Conservation (phyloP, 805 yeast genomes). For the Kluyveromyces dobzhanskii region DNA sequence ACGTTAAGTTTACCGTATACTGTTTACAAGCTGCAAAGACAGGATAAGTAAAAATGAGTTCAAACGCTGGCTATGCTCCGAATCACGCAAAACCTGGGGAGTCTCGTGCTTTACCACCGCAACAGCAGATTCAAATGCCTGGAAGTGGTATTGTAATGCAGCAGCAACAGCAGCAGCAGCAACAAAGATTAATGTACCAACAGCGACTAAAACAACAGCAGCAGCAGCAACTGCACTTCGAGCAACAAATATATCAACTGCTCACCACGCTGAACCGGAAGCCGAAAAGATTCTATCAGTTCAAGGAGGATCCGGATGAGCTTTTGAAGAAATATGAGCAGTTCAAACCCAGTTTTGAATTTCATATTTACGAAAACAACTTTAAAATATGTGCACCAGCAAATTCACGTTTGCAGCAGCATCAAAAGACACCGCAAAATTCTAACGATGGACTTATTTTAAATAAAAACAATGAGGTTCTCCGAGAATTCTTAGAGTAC, state of each 20-base stretch:
- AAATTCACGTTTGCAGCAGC: conserved; percentile 26
- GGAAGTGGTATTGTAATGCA: conserved; percentile 17
- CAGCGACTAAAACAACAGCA: conserved; percentile 30
- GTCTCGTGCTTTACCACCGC: conserved; percentile 6
- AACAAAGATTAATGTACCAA: conserved; percentile 28
- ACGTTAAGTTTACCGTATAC: no score
- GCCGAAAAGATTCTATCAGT: conserved; percentile 43
- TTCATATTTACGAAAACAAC: conserved; percentile 88
- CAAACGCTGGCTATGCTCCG: background rate
- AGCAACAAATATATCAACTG: conserved; percentile 33
- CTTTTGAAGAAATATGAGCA: conserved; percentile 69
- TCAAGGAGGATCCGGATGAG: conserved; percentile 64
- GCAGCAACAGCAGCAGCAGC: conserved; percentile 24
- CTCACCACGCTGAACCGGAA: conserved; percentile 28
- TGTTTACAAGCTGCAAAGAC: background rate
- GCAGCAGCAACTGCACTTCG: conserved; percentile 35
- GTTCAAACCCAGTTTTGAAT: conserved; percentile 72
- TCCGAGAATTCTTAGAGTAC: conserved; percentile 70
- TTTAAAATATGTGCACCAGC: conserved; percentile 79
- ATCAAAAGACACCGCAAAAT: conserved; percentile 29
- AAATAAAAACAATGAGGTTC: conserved; percentile 58
- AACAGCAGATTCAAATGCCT: conserved; percentile 13
- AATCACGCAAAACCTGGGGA: background rate
- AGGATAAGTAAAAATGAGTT: conserved; percentile 2
- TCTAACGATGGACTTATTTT: conserved; percentile 70